A percentile compares a stretch with the other conserved stretches of the same genome.
phyloP scores from a whole-genome alignment of 225 moss, liverwort and hornwort genomes.

The Antitrichia curtipendula region DNA sequence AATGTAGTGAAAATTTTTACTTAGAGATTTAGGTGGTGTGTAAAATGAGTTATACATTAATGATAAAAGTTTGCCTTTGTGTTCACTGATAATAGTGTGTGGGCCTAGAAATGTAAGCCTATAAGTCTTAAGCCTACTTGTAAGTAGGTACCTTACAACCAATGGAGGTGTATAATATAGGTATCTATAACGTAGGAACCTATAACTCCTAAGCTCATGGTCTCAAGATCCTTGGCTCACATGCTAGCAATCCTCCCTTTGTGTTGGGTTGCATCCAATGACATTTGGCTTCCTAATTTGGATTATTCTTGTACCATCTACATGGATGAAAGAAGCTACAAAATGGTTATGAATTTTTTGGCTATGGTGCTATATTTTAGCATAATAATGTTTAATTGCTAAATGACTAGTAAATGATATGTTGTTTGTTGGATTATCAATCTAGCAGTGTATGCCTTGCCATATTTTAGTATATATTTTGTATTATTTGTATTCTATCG shows the following conservation, averaged over 20 bases:
- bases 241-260: no score
- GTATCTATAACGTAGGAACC: no score
- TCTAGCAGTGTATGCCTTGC: neutral
- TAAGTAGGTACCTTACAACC: no score
- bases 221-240: no score
- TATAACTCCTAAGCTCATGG: no score
- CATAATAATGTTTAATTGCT: neutral
- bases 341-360: accelerated
- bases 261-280: accelerated
- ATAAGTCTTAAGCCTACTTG: no score
- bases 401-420: neutral
- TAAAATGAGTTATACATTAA: neutral
- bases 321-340: neutral
- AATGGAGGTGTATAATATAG: no score
- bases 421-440: neutral
- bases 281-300: neutral
- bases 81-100: no score
- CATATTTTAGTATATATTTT: neutral
- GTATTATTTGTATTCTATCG: neutral
- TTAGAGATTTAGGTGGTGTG: no score
- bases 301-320: neutral
- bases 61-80: no score
- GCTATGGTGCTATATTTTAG: accelerated
- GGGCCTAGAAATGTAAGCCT: no score
- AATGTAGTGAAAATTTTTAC: neutral